Evolutionary conservation across 495 filamentous ascomycete species (phyloP).

Genomic region (Daldinia bambusicola): DNA sequence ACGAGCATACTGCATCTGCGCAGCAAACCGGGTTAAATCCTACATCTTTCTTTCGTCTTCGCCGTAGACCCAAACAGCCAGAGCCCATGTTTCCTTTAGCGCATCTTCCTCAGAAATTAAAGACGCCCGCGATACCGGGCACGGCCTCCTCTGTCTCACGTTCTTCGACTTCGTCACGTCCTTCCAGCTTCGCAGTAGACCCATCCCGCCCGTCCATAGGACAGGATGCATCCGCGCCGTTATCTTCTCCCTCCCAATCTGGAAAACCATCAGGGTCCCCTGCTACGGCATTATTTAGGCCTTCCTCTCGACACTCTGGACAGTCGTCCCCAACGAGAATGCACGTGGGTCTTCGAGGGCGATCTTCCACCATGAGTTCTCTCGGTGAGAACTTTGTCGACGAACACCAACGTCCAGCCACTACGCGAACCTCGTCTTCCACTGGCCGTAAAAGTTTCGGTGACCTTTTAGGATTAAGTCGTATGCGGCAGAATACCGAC

Average conservation of each 20-base stretch:
- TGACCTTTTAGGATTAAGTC: slow-evolving; percentile 80
- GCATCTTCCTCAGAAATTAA: slow-evolving; percentile 77
- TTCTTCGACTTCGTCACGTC: slow-evolving; percentile 43
- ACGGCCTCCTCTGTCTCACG: slow-evolving; percentile 48
- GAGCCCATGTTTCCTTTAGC: slow-evolving; percentile 76
- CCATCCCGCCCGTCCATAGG: slow-evolving; percentile 64
- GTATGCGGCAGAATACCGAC: slow-evolving; percentile 82
- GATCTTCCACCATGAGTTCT: slow-evolving; percentile 93
- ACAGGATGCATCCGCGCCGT: slow-evolving; percentile 51
- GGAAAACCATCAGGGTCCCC: slow-evolving; percentile 53
- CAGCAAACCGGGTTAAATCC: slow-evolving; percentile 70
- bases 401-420: slow-evolving; percentile 65
- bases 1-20: slow-evolving; percentile 74
- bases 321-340: slow-evolving; percentile 75
- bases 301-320: slow-evolving; percentile 71
- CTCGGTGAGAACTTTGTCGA: slow-evolving; percentile 68
- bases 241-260: slow-evolving; percentile 46
- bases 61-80: slow-evolving; percentile 79
- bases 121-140: slow-evolving; percentile 44
- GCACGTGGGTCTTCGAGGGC: slow-evolving; percentile 67
- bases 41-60: slow-evolving; percentile 81
- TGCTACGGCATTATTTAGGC: slow-evolving; percentile 69
- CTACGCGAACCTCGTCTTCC: slow-evolving; percentile 79
- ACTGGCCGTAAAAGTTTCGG: slow-evolving; percentile 90
- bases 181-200: slow-evolving; percentile 53